Percentiles rank a stretch among this genome's conserved stretches.
phyloP scores from a whole-genome alignment of 257 asterid genomes.

The Paulownia fortunei region DNA sequence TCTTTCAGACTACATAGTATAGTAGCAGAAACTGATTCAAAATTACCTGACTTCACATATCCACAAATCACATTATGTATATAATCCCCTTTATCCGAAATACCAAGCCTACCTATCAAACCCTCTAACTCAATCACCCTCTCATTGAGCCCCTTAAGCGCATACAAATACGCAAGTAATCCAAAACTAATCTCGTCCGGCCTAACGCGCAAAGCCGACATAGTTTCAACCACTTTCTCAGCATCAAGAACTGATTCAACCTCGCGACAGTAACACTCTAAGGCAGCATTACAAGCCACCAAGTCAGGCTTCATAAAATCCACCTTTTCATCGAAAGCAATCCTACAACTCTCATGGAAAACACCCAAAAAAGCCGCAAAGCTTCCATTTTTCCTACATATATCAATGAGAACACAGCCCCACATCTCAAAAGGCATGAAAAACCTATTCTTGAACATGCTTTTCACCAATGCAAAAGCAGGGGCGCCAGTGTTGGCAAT shows the following conservation, averaged over 20 bases:
- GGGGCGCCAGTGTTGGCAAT: conserved; percentile 69
- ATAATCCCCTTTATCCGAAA: conserved; percentile 45
- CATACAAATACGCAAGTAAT: conserved; percentile 80
- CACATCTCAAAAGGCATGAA: conserved; percentile 82
- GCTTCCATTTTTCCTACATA: conserved; percentile 72
- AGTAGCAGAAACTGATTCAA: conserved; percentile 61
- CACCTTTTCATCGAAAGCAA: conserved; percentile 75
- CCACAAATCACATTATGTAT: conserved; percentile 75
- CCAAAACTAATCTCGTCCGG: conserved; percentile 80
- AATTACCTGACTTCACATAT: conserved; percentile 61
- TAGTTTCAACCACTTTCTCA: conserved; percentile 71
- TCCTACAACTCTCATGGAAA: conserved; percentile 77
- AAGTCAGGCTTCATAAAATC: conserved; percentile 74
- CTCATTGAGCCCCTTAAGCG: conserved; percentile 67
- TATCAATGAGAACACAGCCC: conserved; percentile 69
- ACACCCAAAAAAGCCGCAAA: conserved; percentile 63
- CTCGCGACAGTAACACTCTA: conserved; percentile 79
- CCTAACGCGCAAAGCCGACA: conserved; percentile 79
- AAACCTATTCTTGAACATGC: conserved; percentile 83
- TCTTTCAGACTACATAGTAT: conserved; percentile 58
- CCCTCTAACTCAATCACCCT: conserved; percentile 72
- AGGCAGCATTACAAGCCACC: conserved; percentile 84
- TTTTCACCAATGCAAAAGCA: conserved; percentile 83
- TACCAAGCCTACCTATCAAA: conserved; percentile 60
- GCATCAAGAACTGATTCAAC: conserved; percentile 70